Conservation (phyloP, 1,139 yeast genomes). For the Candida sojae region DNA sequence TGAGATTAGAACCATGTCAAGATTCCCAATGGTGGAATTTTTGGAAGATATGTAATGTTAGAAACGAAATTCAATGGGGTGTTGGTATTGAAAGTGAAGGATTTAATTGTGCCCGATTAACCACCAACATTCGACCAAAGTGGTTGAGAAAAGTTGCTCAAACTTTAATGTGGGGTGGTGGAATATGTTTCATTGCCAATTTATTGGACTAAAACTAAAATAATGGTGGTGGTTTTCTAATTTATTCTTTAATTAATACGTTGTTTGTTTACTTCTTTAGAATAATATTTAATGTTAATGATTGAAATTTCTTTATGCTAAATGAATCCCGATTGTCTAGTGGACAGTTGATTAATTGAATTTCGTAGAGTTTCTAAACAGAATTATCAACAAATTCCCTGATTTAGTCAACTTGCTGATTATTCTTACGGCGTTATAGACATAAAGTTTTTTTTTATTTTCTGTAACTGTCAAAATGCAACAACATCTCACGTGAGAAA, state of each 20-base stretch:
- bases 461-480: neutral
- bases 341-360: too few relatives aligned
- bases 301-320: neutral
- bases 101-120: slow-evolving; percentile 61
- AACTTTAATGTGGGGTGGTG: slow-evolving; percentile 68
- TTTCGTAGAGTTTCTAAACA: too few relatives aligned
- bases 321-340: neutral
- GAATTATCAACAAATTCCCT: too few relatives aligned
- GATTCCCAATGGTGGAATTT: slow-evolving; percentile 85
- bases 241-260: neutral
- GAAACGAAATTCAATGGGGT: slow-evolving; percentile 76
- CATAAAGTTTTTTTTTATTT: neutral
- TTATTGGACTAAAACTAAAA: slow-evolving; percentile 24
- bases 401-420: too few relatives aligned
- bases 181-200: slow-evolving; percentile 62
- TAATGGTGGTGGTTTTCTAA: neutral
- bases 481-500: neutral
- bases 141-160: slow-evolving; percentile 52
- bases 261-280: neutral
- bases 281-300: neutral
- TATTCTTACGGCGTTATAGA: too few relatives aligned
- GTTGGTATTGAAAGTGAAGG: slow-evolving; percentile 89
- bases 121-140: slow-evolving; percentile 51
- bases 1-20: slow-evolving; percentile 74
- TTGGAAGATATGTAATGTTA: slow-evolving; percentile 75